Evolutionary conservation across 345 rosid species (phyloP), one percentile per base, ranked within the genome.

Genomic region (Turnera subulata): DNA sequence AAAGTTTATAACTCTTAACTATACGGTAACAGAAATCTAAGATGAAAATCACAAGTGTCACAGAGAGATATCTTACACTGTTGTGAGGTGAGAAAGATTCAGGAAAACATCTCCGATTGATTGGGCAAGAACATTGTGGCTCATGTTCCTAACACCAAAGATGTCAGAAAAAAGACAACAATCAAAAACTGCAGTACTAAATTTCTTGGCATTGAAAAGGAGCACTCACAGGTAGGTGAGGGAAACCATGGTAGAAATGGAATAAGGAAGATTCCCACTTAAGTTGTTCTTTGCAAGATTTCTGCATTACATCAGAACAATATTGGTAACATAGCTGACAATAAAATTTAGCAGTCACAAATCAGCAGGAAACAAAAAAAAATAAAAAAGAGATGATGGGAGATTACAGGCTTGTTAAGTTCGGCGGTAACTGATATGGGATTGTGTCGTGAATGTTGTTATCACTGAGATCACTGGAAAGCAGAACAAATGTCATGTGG

Each of bases 361-460:
- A 63, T 24, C 25, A 51, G 33, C 29, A 46, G 35, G 61, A 50
- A 32, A n/a, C 18, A 50, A 55, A 23, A 29, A 57, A 68, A n/a
- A n/a, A n/a, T n/a, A n/a, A n/a, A n/a, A n/a, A n/a, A n/a, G n/a
- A n/a, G n/a, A 59, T 37, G 56, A 58, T 22, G 40, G 51, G 68
- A 48, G 68, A 65, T 83, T 94, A 94, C 99, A 90, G 64, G 89
- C 82, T 84, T 12, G 99, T 88, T 76, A 94, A 89, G 78, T 90
- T 94, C 5, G 93, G 95, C 4, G 99, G 99, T 62, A 94, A 58
- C 70, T 94, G 99, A 67, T 88, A 94, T 15, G 99, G 97, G 57
- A 94, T 76, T 63, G 82, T 60, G 21, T 90, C 97, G 21, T 84
- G 95, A 55, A 94, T 74, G 79, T 50, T 77, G 82, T 94, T 94